Base-by-base conservation (phyloP, 164 flowering plant genomes). In the Magnolia changhungtana region DNA sequence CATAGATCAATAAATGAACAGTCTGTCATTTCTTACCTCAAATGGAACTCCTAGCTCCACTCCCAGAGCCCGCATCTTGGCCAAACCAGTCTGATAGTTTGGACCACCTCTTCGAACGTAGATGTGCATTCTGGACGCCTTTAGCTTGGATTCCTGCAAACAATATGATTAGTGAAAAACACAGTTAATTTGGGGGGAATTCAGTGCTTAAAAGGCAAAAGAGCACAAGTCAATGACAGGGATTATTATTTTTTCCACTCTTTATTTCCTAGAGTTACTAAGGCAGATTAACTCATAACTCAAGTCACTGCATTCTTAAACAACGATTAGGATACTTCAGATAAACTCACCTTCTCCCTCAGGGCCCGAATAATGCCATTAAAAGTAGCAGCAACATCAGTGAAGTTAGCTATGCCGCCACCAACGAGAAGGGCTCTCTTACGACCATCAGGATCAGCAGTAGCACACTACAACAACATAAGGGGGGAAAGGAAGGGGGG, bases 91-190 rank as follows among this genome's bases (percentile, higher is more conserved):
- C 80, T 91, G 94, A 80, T 92, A 95, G 79, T 95, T 95, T 8
- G 97, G 98, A 76, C 98, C 98, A 50, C 98, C 98, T 87, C 98
- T 90, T 77, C 98, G 83, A 73, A 95, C 98, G 78, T 84, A 95
- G 24, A 91, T 80, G 78, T 91, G 90, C 97, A 92, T 90, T 85
- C 96, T 87, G 24, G 98, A 80, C 4, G 97, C 97, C 78, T 95
- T 91, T 51, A 89, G 72, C 78, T 91, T 91, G 67, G 96, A 81
- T 82, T 91, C 98, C 98, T 91, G 72, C 16, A 55, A 37, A 37
- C 24, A 59, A 77, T 8, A 18, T 23, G 18, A 27, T 13, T 13
- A 31, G 72, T 37, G 52, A 69, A 37, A 19, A 45, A 69, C 27
- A 37, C 8, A 18, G 3, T 18, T 31, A 49, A 3, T 16, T 69